Conservation (phyloP, 306 rosid species). For the Astragalus glycyphyllos region DNA sequence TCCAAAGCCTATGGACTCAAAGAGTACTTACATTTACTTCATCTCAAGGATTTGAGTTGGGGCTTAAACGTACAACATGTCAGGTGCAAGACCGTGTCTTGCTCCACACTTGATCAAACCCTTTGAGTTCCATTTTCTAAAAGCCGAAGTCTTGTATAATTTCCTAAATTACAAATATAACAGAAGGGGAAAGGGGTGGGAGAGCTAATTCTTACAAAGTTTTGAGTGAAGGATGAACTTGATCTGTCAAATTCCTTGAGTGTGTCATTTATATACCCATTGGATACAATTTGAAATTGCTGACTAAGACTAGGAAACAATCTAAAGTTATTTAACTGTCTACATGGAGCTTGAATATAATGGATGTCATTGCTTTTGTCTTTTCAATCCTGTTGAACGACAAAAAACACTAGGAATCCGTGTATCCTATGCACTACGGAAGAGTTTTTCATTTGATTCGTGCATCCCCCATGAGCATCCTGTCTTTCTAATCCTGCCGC, state of each 20-base stretch:
- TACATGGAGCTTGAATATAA: background rate
- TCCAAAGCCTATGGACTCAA: too few relatives aligned
- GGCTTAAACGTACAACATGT: background rate
- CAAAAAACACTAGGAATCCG: too few relatives aligned
- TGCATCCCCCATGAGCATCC: too few relatives aligned
- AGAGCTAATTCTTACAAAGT: background rate
- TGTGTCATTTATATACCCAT: background rate
- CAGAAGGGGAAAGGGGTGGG: background rate
- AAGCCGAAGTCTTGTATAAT: background rate
- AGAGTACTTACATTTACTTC: background rate
- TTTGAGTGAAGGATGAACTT: constrained; percentile 10
- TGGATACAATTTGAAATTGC: constrained; percentile 4
- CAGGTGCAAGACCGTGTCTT: background rate
- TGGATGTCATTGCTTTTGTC: background rate
- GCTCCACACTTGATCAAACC: background rate
- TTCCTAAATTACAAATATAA: constrained; percentile 13
- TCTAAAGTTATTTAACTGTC: background rate
- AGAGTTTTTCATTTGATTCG: too few relatives aligned
- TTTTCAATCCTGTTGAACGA: background rate
- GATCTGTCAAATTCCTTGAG: background rate
- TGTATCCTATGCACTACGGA: too few relatives aligned
- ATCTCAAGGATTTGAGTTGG: background rate
- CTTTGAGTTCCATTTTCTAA: background rate
- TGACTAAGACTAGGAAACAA: background rate
- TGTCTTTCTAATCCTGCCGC: too few relatives aligned